Evolutionary conservation across 805 yeast genomes (phyloP), one percentile per base, ranked within the genome.

Genomic region (Wickerhamiella kurtzmanii): DNA sequence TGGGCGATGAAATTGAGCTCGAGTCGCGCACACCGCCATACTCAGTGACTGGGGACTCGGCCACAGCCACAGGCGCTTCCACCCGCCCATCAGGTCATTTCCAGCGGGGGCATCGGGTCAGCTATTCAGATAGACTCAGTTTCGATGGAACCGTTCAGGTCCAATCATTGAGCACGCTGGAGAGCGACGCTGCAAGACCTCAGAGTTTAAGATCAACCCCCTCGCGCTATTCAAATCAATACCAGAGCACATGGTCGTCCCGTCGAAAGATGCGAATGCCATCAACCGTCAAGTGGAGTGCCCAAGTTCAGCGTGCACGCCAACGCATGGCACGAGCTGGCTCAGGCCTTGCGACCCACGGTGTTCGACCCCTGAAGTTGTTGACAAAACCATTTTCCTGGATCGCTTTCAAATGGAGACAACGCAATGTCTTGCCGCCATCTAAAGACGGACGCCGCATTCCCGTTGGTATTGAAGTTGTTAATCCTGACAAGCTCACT

Each of bases 381-480:
- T 36, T 51, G 35, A 20, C 19, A 32, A 22, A 46, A 19, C 54
- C 57, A 3, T 38, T 50, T 15, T 15, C 22, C 2, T 20, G 37
- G 16, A 11, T 48, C 13, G 19, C 4, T 28, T 40, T 43, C 11
- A 47, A 44, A 47, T 57, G 58, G 58, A 38, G 35, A 6, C 50
- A 48, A 18, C 50, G 58, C 13, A 41, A 49, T 4, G 17, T 37
- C 16, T 47, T 57, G 19, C 72, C 76, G 6, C 75, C 76, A 16
- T 72, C 92, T 0, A 70, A 69, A 38, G 72, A 77, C 41, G 96
- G 96, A 2, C 69, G 97, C 50, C 66, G 70, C 35, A 74, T 88
- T n/a, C 95, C 95, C 0, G 60, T 86, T 4, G 65, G 74, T 1
- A 56, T 78, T 15, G 65, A 71, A 46, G 64, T 70, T 19, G 62